Base-by-base conservation (phyloP, 2,329 filamentous ascomycete genomes). In the Clarireedia monteithiana region DNA sequence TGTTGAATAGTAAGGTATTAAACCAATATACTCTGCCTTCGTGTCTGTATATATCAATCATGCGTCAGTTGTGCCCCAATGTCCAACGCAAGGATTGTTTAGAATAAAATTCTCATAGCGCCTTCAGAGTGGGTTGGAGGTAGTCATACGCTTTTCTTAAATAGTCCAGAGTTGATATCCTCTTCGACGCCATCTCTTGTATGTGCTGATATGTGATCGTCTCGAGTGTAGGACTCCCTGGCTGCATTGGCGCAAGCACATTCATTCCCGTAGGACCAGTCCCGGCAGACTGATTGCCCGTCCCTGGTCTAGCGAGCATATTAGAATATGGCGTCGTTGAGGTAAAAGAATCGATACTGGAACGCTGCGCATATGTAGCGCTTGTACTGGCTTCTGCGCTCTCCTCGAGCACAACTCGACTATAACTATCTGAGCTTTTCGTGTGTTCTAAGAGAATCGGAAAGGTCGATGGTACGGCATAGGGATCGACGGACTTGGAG, bases 21-120 rank as follows among this genome's bases (percentile, higher is more conserved):
- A 97, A 96, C 91, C 94, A 97, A 75, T 95, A 97, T 44, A 96
- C 85, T 57, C 90, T 85, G 59, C 92, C 91, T 73, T 96, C 91
- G 69, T 99, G 91, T 27, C 90, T 95, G 69, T 51, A 40, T 3
- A 30, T 10, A 34, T 30, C 15, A 20, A n/a, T 40, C 30, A 24
- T 12, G 27, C 30, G 39, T 52, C 23, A 57, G 55, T 24, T 40
- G 26, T 36, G 38, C 10, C 17, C 26, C 4, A 27, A 27, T 2
- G 6, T 17, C 10, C 38, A 15, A 51, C 10, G n/a, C 12, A 38
- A 24, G 14, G 24, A 12, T 14, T 12, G 23, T 54, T 10, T 5
- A 9, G 5, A 34, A 17, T 24, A 15, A 27, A 15, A 24, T 47
- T 15, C 15, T 24, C 15, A 15, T 26, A 26, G 39, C 36, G 30